Conservation (phyloP, 345 rosid species). For the Arabidopsis arenosa region DNA sequence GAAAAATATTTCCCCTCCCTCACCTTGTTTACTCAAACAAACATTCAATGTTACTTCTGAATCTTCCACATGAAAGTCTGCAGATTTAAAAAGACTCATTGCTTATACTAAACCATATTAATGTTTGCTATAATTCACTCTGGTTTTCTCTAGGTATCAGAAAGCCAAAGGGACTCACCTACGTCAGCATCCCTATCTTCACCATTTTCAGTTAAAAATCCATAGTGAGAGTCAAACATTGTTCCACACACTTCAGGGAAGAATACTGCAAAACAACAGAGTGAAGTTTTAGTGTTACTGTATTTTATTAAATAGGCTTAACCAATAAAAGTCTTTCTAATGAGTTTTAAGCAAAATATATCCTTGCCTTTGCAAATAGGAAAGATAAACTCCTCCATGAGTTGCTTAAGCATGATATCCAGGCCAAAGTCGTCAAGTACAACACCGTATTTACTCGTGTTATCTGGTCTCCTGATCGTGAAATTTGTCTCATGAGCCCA, state of each 20-base stretch:
- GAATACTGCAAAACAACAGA: conserved; percentile 57
- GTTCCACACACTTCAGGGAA: conserved; percentile 75
- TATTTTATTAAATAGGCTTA: too few species aligned
- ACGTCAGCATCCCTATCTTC: conserved; percentile 67
- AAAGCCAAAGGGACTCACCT: conserved; percentile 51
- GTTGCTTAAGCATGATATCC: conserved; percentile 63
- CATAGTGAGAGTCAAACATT: conserved; percentile 82
- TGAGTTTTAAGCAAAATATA: background rate
- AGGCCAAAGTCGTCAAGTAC: conserved; percentile 87
- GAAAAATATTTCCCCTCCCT: conserved; percentile 80
- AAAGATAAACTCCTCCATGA: conserved; percentile 64
- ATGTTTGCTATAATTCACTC: background rate
- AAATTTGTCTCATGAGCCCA: conserved; percentile 65
- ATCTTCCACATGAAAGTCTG: conserved; percentile 87
- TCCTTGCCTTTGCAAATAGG: conserved; percentile 64
- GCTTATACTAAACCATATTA: background rate
- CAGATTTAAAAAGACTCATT: background rate
- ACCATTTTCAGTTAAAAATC: conserved; percentile 81
- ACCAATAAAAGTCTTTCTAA: too few species aligned
- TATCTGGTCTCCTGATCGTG: conserved; percentile 70
- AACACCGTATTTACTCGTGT: conserved; percentile 66
- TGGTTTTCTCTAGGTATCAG: background rate
- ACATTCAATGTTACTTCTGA: conserved; percentile 86
- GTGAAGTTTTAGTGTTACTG: too few species aligned
- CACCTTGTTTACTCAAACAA: conserved; percentile 78